Evolutionary conservation across 148 eudicot genomes (phyloP).

Genomic region (Linanthus parryae): DNA sequence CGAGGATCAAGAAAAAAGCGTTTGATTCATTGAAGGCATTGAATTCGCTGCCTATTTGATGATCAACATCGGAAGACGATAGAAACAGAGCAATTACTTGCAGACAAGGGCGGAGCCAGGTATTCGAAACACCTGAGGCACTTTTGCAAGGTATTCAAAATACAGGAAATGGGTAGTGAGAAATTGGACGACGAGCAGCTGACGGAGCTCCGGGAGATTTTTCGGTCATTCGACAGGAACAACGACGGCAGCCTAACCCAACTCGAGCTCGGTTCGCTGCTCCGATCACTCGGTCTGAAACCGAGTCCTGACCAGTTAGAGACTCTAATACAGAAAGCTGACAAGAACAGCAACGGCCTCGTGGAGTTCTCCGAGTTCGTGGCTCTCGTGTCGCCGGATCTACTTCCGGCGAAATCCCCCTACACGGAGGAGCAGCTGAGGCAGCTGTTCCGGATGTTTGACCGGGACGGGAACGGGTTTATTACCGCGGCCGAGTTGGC

Average conservation of each 20-base stretch:
- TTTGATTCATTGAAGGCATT: no score
- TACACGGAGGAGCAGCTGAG: constrained; percentile 54
- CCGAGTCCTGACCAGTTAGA: constrained; percentile 59
- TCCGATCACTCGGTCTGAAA: constrained; percentile 44
- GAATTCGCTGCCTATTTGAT: no score
- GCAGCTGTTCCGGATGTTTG: constrained; percentile 55
- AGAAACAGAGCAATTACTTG: no score
- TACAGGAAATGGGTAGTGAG: no score
- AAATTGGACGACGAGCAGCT: constrained; percentile 50
- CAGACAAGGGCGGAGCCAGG: no score
- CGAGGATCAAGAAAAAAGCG: no score
- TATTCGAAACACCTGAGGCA: no score
- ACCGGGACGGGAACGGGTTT: constrained; percentile 53
- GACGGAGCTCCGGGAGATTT: constrained; percentile 47
- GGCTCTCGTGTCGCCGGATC: constrained; percentile 52
- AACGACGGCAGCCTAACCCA: constrained; percentile 62
- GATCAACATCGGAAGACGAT: no score
- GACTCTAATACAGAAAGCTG: constrained; percentile 39
- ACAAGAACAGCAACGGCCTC: constrained; percentile 49
- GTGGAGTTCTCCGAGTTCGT: constrained; percentile 60
- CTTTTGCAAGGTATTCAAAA: no score
- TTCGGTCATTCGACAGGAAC: constrained; percentile 60
- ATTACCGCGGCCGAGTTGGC: constrained; percentile 63
- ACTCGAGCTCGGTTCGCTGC: constrained; percentile 49
- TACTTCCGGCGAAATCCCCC: constrained; percentile 40